phyloP scores from a whole-genome alignment of 495 filamentous ascomycete species.

The Talaromyces liani region DNA sequence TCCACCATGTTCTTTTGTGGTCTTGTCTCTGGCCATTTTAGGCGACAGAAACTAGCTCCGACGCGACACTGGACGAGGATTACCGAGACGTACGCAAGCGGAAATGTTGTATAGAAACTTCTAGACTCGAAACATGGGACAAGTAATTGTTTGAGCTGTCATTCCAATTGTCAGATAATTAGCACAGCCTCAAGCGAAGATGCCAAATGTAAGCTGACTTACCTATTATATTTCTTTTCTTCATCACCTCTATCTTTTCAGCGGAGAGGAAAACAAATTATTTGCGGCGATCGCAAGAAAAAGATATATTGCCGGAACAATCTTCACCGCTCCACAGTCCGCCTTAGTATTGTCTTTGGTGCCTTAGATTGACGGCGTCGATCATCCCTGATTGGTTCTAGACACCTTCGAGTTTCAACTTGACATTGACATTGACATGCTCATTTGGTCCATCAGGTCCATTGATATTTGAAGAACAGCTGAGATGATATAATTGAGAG shows the following conservation, averaged over 20 bases:
- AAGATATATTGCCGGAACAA: not conserved
- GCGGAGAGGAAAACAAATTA: conserved; percentile 1
- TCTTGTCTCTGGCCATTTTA: not conserved
- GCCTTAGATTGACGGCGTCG: not conserved
- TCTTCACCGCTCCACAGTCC: conserved; percentile 3
- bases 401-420: not conserved
- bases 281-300: not conserved
- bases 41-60: not conserved
- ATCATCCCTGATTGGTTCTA: not conserved
- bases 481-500: not conserved
- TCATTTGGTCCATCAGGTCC: not conserved
- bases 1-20: not conserved
- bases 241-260: not conserved
- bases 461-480: not conserved
- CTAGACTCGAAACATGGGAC: not conserved
- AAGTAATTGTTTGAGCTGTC: not conserved
- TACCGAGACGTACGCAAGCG: not conserved
- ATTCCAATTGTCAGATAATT: not conserved
- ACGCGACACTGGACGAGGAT: not conserved
- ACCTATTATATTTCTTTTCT: not conserved
- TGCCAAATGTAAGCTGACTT: not conserved
- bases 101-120: not conserved
- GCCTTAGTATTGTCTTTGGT: not conserved
- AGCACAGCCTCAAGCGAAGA: not conserved
- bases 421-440: not conserved